Percentiles rank a stretch among this genome's conserved stretches.
phyloP scores from a whole-genome alignment of 495 filamentous ascomycete genomes.

The Pyrenopolyporus hunteri region DNA sequence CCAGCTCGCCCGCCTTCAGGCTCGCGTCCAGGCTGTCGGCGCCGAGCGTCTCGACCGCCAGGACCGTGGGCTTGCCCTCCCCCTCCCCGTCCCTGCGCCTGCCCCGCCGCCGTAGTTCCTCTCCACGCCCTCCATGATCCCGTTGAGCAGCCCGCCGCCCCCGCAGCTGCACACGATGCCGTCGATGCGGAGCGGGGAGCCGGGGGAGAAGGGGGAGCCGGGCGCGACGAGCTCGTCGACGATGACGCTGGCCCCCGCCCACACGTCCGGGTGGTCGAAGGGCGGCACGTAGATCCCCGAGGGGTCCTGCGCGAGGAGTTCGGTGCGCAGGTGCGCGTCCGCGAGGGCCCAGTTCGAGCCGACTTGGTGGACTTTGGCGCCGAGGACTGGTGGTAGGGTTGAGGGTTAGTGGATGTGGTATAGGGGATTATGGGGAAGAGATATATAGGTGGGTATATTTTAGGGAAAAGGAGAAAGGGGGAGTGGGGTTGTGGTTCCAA shows the following conservation, averaged over 20 bases:
- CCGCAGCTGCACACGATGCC: slow-evolving; percentile 83
- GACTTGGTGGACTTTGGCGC: slow-evolving; percentile 69
- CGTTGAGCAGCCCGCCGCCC: too few relatives aligned
- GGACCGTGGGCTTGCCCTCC: slow-evolving; percentile 55
- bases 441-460: neutral
- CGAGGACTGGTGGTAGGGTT: slow-evolving; percentile 56
- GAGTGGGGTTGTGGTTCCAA: neutral
- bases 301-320: slow-evolving; percentile 57
- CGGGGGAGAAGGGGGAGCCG: slow-evolving; percentile 57
- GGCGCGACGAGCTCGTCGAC: slow-evolving; percentile 73
- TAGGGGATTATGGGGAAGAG: too few relatives aligned
- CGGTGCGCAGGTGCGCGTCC: slow-evolving; percentile 70
- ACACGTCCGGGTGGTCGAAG: slow-evolving; percentile 86
- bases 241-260: slow-evolving; percentile 77
- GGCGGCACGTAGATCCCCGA: slow-evolving; percentile 84
- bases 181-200: slow-evolving; percentile 58
- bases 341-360: slow-evolving; percentile 80
- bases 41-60: slow-evolving; percentile 83
- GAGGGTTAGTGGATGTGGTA: neutral
- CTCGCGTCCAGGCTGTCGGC: slow-evolving; percentile 72
- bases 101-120: slow-evolving; percentile 42
- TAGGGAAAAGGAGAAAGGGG: neutral
- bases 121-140: slow-evolving; percentile 76
- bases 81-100: too few relatives aligned
- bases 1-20: slow-evolving; percentile 63